Percentiles rank a stretch among this genome's conserved stretches.
Evolutionary conservation across 2,329 filamentous ascomycete genomes (phyloP).

Genomic region (Neopestalotiopsis rosae): DNA sequence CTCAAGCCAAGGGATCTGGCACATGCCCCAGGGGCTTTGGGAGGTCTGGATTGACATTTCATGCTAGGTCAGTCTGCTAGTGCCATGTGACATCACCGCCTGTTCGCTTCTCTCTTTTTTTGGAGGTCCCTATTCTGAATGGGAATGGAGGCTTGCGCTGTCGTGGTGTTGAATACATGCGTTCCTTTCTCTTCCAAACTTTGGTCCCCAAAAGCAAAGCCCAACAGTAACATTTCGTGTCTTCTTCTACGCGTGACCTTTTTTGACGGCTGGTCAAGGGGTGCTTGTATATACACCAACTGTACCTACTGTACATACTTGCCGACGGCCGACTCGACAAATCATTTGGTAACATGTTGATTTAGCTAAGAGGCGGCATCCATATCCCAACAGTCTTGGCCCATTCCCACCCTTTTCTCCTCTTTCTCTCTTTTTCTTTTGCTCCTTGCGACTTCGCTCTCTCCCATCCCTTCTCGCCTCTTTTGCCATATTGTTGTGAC

Average conservation of each 20-base stretch:
- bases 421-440: not conserved
- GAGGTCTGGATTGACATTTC: not conserved
- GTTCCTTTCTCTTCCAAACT: too few relatives aligned
- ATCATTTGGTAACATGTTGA: constrained; percentile 2
- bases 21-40: not conserved
- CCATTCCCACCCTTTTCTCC: not conserved
- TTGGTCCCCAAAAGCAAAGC: too few relatives aligned
- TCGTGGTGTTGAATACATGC: too few relatives aligned
- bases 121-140: not conserved
- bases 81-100: not conserved
- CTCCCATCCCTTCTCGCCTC: not conserved
- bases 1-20: not conserved
- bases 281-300: not conserved
- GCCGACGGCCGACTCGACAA: not conserved
- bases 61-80: not conserved
- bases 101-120: not conserved
- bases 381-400: not conserved
- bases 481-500: not conserved
- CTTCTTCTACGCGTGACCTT: too few relatives aligned
- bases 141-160: not conserved
- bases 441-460: not conserved
- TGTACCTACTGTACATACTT: not conserved
- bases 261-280: not conserved
- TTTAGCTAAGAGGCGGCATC: not conserved
- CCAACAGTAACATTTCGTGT: too few relatives aligned